Evolutionary conservation across 2,329 filamentous ascomycete genomes (phyloP).

Genomic region (Fusarium penzigii): DNA sequence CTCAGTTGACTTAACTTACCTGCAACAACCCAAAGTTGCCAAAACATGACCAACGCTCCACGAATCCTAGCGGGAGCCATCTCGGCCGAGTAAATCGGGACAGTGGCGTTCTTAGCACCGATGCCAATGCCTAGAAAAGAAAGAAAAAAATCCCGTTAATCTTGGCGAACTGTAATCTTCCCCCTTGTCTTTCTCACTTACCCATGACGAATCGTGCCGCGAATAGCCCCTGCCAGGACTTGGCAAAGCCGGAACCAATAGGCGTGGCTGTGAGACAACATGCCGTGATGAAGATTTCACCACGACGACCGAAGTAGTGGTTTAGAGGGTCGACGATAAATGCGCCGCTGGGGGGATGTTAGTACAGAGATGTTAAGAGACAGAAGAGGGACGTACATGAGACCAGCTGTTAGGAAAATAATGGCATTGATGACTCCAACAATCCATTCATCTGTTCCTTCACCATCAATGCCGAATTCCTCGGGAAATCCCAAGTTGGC

Average conservation of each 20-base stretch:
- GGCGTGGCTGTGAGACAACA: conserved; percentile 39
- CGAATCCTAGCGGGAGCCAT: conserved; percentile 64
- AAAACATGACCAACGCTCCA: conserved; percentile 76
- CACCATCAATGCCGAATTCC: conserved; percentile 37
- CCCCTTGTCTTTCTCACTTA: too few relatives aligned
- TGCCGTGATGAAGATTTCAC: conserved; percentile 64
- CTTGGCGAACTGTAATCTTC: too few relatives aligned
- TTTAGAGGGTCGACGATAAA: conserved; percentile 56
- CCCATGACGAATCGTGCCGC: conserved; percentile 66
- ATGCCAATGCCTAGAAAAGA: conserved; percentile 50
- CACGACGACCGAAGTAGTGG: conserved; percentile 64
- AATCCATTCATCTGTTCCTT: conserved; percentile 47
- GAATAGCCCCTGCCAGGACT: conserved; percentile 67
- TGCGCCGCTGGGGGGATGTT: conserved; percentile 14
- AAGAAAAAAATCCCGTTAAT: too few relatives aligned
- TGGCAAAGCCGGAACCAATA: conserved; percentile 54
- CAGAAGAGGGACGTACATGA: conserved; percentile 50
- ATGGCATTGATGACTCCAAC: conserved; percentile 38
- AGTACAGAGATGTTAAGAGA: neutral
- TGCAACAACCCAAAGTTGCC: conserved; percentile 44
- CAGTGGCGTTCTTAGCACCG: conserved; percentile 61
- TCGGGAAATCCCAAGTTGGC: conserved; percentile 61
- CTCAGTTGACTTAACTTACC: neutral
- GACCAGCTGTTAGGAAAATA: conserved; percentile 48
- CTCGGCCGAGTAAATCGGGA: conserved; percentile 72